Base-by-base conservation (phyloP, 2,329 filamentous ascomycete genomes). In the Fusarium sp. region DNA sequence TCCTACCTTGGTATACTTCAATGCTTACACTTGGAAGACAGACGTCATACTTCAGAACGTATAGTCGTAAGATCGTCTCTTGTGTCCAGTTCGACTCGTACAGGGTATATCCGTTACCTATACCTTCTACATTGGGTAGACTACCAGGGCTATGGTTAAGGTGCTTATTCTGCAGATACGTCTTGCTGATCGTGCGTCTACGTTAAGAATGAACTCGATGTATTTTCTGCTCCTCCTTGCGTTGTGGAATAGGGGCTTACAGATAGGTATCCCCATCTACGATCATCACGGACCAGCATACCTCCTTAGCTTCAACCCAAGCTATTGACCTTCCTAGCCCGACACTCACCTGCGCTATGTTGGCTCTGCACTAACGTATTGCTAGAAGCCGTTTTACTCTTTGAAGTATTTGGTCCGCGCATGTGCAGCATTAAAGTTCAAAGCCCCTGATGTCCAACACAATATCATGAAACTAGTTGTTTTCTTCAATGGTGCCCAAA, bases 331-430 rank as follows among this genome's bases (percentile, higher is more conserved):
- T 50, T 50, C 51, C 37, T 56, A 45, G 54, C 51, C n/a, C 11
- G 51, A 57, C 7, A 25, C 18, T 20, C 25, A 58, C 40, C 27
- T 45, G 40, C 43, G 23, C 59, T 49, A 47, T 30, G 21, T 28
- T 27, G 9, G 34, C 18, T 32, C 16, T 47, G 14, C 23, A 46
- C 30, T 28, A 27, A 20, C n/a, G 16, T 20, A 28, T 21, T 23
- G 28, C 18, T 18, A 23, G 34, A n/a, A 32, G 13, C 25, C 20
- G 23, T 27, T 37, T 40, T 63, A 25, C 28, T 63, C 25, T 21
- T 64, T 16, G 32, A 30, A 64, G n/a, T 4, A 20, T 42, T 50
- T 64, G 45, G 51, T 58, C 51, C 51, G n/a, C 25, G 32, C n/a
- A 23, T 37, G 16, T 28, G 34, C 30, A 57, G 50, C 32, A 12